A percentile compares a stretch with the other conserved stretches of the same genome.
phyloP scores from a whole-genome alignment of 352 stramenopile genomes.

The Globisporangium abappressorium region DNA sequence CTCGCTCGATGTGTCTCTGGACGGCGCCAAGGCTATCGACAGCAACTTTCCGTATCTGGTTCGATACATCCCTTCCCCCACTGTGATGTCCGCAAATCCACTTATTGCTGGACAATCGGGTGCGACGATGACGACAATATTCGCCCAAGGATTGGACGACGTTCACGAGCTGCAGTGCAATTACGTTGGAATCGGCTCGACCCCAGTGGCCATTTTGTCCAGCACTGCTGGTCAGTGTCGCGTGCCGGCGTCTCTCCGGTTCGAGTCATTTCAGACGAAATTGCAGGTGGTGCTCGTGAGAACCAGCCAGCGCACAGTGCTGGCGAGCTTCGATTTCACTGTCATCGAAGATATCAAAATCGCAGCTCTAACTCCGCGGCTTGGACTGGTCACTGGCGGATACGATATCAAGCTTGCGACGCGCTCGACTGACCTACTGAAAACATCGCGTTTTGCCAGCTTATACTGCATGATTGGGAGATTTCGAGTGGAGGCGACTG shows the following conservation, averaged over 20 bases:
- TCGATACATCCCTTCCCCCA: conserved; percentile 27
- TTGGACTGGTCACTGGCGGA: conserved; percentile 14
- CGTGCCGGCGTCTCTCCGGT: conserved; percentile 7
- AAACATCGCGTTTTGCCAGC: background rate
- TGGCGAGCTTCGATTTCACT: conserved; percentile 10
- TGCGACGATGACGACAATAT: conserved; percentile 23
- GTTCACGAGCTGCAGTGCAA: conserved; percentile 13
- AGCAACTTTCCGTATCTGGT: conserved; percentile 23
- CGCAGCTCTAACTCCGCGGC: conserved; percentile 5
- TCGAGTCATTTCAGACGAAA: conserved; percentile 7
- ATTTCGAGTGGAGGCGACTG: conserved; percentile 15
- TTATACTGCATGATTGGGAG: conserved; percentile 35
- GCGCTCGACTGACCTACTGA: conserved; percentile 1
- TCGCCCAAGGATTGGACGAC: conserved; percentile 11
- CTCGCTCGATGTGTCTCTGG: conserved; percentile 25
- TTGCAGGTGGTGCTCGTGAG: conserved; percentile 8
- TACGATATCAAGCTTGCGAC: conserved; percentile 7
- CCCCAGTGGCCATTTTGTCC: conserved; percentile 11
- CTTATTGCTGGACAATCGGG: conserved; percentile 18
- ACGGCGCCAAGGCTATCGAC: background rate
- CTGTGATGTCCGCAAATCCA: conserved; percentile 20
- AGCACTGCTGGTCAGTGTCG: conserved; percentile 10
- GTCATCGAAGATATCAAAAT: conserved; percentile 7
- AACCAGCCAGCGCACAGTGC: background rate
- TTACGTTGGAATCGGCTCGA: conserved; percentile 14